A percentile compares a stretch with the other conserved stretches of the same genome.
Conservation (phyloP, 352 stramenopile genomes). For the Halophytophthora polymorphica region DNA sequence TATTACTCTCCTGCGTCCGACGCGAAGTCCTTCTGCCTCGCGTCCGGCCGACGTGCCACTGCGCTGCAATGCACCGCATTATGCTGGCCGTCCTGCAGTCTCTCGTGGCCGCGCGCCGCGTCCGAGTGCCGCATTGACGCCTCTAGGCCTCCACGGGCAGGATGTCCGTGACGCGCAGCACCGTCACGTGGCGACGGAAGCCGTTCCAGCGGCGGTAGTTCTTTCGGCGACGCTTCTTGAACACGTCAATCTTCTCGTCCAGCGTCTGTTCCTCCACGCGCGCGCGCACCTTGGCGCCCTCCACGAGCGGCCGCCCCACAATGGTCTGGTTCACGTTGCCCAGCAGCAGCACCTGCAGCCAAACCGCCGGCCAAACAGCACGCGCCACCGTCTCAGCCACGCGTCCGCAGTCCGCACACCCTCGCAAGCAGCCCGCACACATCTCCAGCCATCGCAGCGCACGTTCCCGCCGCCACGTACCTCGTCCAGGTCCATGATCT, state of each 20-base stretch:
- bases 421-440: no score
- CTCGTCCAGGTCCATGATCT: slow-evolving; percentile 81
- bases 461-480: no score
- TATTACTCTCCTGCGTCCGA: no score
- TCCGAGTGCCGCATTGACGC: no score
- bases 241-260: slow-evolving; percentile 87
- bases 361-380: slow-evolving; percentile 2
- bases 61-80: background rate
- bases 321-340: slow-evolving; percentile 86
- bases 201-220: slow-evolving; percentile 89
- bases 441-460: no score
- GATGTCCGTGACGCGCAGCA: slow-evolving; percentile 82
- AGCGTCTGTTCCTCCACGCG: slow-evolving; percentile 86
- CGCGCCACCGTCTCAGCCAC: background rate
- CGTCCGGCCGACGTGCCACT: no score
- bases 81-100: no score
- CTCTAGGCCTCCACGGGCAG: slow-evolving; percentile 48
- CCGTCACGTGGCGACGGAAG: slow-evolving; percentile 82
- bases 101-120: no score
- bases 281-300: slow-evolving; percentile 67
- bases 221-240: slow-evolving; percentile 91
- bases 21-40: no score
- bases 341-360: slow-evolving; percentile 60
- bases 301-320: slow-evolving; percentile 65
- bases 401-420: slow-evolving; percentile 2